A percentile compares a stretch with the other conserved stretches of the same genome.
Conservation (phyloP, 139 green algal genomes). For the Chlorella ohadii region DNA sequence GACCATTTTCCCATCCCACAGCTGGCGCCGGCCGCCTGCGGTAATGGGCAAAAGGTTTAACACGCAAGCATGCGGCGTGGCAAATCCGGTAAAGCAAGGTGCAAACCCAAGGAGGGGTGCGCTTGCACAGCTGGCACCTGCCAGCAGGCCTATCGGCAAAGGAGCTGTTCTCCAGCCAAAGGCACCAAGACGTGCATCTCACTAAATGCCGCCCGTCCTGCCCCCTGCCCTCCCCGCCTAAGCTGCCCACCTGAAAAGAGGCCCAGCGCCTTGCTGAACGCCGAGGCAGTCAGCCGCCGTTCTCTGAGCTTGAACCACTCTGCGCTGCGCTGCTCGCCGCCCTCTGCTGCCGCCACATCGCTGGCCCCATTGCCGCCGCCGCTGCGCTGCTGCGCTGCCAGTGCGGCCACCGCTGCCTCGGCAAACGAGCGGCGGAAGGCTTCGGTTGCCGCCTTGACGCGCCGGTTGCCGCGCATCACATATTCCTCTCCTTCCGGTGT, state of each 20-base stretch:
- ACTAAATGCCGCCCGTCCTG: no score
- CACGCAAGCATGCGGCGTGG: no score
- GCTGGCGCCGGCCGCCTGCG: no score
- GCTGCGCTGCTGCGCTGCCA: background rate
- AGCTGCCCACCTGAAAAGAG: slow-evolving; percentile 34
- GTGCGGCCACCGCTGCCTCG: background rate
- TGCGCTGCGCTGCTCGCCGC: slow-evolving; percentile 59
- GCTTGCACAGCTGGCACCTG: background rate
- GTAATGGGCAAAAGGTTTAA: no score
- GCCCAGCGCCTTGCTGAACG: slow-evolving; percentile 66
- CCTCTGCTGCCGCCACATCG: slow-evolving; percentile 1
- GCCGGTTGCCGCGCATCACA: slow-evolving; percentile 15
- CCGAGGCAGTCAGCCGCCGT: slow-evolving; percentile 63
- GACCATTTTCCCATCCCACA: no score
- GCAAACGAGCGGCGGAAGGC: slow-evolving; percentile 30
- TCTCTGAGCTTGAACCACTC: slow-evolving; percentile 62
- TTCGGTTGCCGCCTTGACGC: slow-evolving; percentile 23
- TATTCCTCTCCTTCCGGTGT: slow-evolving; percentile 18
- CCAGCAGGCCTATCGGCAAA: no score
- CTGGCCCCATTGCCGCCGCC: background rate
- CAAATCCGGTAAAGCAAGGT: no score
- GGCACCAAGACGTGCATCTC: background rate
- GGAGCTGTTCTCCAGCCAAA: no score
- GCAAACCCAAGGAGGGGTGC: no score
- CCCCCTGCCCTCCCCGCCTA: background rate